Evolutionary conservation across 2,329 filamentous ascomycete species (phyloP).

Genomic region (Diplodia corticola): DNA sequence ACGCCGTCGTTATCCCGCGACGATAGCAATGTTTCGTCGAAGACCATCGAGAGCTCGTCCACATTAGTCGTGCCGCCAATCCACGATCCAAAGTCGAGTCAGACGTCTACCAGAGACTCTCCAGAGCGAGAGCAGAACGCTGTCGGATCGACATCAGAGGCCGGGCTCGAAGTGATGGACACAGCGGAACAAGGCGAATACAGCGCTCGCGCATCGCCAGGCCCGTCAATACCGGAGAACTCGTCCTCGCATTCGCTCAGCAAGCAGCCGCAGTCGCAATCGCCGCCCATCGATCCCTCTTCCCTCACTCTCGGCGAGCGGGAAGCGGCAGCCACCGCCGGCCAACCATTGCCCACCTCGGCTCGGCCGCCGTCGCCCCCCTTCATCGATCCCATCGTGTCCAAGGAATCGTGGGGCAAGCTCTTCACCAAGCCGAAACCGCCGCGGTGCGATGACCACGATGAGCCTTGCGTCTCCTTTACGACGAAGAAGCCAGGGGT

Average conservation of each 20-base stretch:
- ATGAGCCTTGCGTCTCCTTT: constrained; percentile 80
- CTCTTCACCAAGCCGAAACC: constrained; percentile 72
- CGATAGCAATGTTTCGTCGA: neutral
- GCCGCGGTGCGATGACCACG: constrained; percentile 79
- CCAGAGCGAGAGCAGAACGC: neutral
- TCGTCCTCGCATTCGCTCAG: neutral
- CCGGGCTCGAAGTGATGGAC: neutral
- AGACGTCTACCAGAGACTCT: neutral
- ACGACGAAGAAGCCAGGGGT: constrained; percentile 86
- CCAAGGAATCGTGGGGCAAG: constrained; percentile 82
- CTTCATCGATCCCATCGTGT: constrained; percentile 66
- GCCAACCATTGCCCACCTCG: neutral
- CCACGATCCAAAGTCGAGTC: neutral
- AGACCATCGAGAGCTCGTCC: neutral
- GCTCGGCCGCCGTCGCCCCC: neutral
- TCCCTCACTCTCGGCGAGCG: neutral
- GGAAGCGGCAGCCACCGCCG: neutral
- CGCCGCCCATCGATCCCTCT: neutral
- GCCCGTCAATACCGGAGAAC: neutral
- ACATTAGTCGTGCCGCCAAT: constrained; percentile 36
- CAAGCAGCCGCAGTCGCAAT: neutral
- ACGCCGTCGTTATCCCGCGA: neutral
- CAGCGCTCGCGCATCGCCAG: neutral
- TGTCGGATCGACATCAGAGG: neutral
- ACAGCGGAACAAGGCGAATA: neutral